These are phyloP conservation scores for Neurospora sp. DNA, from an alignment of 495 filamentous ascomycete species.

Conservation along the genomic window DNA sequence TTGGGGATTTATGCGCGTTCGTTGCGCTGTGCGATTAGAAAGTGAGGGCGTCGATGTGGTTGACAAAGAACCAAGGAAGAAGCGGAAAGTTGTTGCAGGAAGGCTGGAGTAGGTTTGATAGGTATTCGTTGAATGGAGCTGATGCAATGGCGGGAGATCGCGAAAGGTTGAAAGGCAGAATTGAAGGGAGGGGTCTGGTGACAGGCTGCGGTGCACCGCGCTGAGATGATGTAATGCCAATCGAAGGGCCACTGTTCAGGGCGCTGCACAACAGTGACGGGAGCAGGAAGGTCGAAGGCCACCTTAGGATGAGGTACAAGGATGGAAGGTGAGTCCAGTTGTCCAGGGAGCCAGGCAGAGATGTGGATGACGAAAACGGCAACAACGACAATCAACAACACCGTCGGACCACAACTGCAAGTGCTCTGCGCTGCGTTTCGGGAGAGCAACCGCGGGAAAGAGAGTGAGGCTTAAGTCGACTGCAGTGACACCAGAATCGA, in stretches of 20 bases:
- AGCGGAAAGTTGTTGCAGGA: not conserved
- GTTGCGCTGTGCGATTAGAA: not conserved
- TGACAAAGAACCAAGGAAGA: not conserved
- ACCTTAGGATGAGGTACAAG: not conserved
- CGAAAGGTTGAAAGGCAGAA: constrained; percentile 13
- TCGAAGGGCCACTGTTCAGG: not conserved
- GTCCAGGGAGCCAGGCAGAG: not conserved
- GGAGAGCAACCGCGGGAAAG: not conserved
- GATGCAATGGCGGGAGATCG: constrained; percentile 14
- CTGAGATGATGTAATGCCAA: constrained; percentile 15
- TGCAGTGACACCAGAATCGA: not conserved
- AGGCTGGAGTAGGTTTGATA: not conserved
- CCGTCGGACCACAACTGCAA: not conserved
- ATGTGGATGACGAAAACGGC: not conserved
- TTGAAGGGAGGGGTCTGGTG: constrained; percentile 8
- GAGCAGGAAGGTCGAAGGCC: not conserved
- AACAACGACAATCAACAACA: not conserved
- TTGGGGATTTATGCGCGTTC: not conserved
- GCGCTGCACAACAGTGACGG: not conserved
- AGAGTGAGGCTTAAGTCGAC: not conserved
- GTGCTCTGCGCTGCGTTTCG: not conserved
- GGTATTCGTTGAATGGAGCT: constrained; percentile 5
- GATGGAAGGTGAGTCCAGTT: not conserved
- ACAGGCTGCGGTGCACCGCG: not conserved
- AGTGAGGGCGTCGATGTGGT: not conserved